phyloP scores from a whole-genome alignment of 2,329 filamentous ascomycete genomes.

The Lecanicillium sp. region DNA sequence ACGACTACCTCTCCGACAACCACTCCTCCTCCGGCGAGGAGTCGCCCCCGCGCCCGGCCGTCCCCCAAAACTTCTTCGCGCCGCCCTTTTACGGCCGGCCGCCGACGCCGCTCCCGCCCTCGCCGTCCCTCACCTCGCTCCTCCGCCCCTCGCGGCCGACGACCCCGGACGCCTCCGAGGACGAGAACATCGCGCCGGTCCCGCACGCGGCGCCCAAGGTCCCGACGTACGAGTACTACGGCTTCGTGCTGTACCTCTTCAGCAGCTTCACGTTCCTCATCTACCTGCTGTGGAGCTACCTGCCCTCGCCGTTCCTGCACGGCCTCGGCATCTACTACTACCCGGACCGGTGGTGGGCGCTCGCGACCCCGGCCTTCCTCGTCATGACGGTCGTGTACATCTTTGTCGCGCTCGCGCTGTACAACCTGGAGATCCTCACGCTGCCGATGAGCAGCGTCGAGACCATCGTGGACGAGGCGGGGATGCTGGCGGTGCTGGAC shows the following conservation, averaged over 20 bases:
- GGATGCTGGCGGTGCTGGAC: conserved; percentile 78
- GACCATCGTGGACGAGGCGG: conserved; percentile 86
- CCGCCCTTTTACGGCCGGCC: conserved; percentile 96
- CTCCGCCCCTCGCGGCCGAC: conserved; percentile 86
- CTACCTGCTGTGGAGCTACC: conserved; percentile 76
- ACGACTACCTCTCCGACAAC: conserved; percentile 31
- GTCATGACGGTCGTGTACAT: conserved; percentile 88
- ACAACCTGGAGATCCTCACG: conserved; percentile 87
- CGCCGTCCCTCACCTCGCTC: conserved; percentile 85
- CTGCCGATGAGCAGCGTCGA: conserved; percentile 73
- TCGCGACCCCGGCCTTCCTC: conserved; percentile 84
- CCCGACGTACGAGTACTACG: conserved; percentile 99
- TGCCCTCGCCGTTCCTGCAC: conserved; percentile 86
- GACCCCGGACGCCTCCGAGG: conserved; percentile 86
- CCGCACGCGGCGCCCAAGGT: conserved; percentile 86
- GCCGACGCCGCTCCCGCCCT: conserved; percentile 89
- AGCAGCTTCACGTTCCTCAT: conserved; percentile 73
- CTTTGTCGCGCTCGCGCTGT: conserved; percentile 84
- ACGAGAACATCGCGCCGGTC: conserved; percentile 78
- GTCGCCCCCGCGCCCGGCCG: conserved; percentile 34
- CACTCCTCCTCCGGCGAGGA: conserved; percentile 30
- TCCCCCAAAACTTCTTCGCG: conserved; percentile 52
- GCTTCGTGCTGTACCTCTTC: conserved; percentile 92
- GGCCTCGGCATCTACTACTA: conserved; percentile 95
- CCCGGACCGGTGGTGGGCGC: conserved; percentile 94